These are phyloP conservation scores for Leonotis leonurus DNA, from an alignment of 257 asterid genomes.

Conservation along the genomic window DNA sequence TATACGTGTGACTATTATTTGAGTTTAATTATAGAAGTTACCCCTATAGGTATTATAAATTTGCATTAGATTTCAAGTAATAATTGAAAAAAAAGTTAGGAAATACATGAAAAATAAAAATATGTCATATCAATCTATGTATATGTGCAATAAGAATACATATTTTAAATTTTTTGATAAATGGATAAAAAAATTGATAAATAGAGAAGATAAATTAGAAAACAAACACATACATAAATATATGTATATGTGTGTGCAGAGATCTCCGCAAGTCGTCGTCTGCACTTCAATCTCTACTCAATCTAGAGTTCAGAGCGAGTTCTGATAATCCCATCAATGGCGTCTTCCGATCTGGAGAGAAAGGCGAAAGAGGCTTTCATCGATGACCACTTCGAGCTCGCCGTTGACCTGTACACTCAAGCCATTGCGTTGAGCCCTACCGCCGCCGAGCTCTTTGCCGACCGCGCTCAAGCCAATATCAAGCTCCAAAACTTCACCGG, in stretches of 20 bases:
- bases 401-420: conserved; percentile 83
- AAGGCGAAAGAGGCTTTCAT: conserved; percentile 88
- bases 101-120: too few relatives aligned
- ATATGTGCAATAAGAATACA: too few relatives aligned
- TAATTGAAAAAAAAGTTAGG: too few relatives aligned
- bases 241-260: not conserved
- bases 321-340: conserved; percentile 37
- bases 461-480: conserved; percentile 91
- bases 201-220: too few relatives aligned
- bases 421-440: conserved; percentile 62
- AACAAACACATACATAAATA: too few relatives aligned
- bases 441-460: conserved; percentile 69
- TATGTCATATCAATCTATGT: too few relatives aligned
- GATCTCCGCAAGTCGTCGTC: conserved; percentile 9
- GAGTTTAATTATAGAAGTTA: too few relatives aligned
- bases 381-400: conserved; percentile 92
- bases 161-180: too few relatives aligned
- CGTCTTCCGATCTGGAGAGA: conserved; percentile 72
- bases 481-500: conserved; percentile 72
- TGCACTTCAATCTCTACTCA: conserved; percentile 8
- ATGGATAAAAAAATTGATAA: too few relatives aligned
- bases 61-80: too few relatives aligned
- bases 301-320: conserved; percentile 6
- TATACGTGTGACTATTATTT: too few relatives aligned
- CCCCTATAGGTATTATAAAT: too few relatives aligned